phyloP scores from a whole-genome alignment of 371 early-diverging fungal genomes.

The Circinella umbellata region DNA sequence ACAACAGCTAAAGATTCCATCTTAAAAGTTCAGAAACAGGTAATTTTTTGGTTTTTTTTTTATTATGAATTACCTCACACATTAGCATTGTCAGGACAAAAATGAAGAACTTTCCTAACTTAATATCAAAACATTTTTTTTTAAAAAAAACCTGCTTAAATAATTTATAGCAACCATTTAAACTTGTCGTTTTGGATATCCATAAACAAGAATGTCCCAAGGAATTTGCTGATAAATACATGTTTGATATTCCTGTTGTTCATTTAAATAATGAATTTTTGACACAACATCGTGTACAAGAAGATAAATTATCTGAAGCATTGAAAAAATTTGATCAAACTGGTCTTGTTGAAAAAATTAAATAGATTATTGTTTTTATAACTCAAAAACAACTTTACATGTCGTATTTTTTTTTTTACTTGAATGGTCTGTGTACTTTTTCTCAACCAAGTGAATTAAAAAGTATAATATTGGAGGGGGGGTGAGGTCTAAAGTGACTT shows the following conservation, averaged over 20 bases:
- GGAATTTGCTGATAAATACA: conserved; percentile 52
- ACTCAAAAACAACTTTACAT: not conserved
- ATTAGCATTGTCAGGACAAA: too few relatives aligned
- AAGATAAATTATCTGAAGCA: conserved; percentile 43
- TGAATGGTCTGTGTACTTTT: too few relatives aligned
- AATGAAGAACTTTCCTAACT: too few relatives aligned
- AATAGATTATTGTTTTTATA: not conserved
- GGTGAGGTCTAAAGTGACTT: too few relatives aligned
- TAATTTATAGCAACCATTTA: conserved; percentile 37
- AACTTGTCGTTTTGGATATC: conserved; percentile 46
- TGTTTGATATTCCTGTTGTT: conserved; percentile 55
- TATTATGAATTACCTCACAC: too few relatives aligned
- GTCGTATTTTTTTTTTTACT: not conserved
- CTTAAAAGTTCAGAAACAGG: conserved; percentile 50
- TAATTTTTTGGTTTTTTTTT: conserved; percentile 14
- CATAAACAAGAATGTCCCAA: conserved; percentile 54
- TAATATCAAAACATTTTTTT: too few relatives aligned
- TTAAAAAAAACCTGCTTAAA: not conserved
- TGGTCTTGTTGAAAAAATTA: conserved; percentile 31
- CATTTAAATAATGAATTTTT: conserved; percentile 54
- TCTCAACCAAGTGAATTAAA: too few relatives aligned
- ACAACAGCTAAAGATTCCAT: conserved; percentile 49
- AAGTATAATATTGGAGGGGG: too few relatives aligned
- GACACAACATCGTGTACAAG: conserved; percentile 51
- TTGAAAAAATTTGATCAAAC: conserved; percentile 40